Evolutionary conservation across 495 filamentous ascomycete species (phyloP).

Genomic region (Penicillium cosmopolitanum): DNA sequence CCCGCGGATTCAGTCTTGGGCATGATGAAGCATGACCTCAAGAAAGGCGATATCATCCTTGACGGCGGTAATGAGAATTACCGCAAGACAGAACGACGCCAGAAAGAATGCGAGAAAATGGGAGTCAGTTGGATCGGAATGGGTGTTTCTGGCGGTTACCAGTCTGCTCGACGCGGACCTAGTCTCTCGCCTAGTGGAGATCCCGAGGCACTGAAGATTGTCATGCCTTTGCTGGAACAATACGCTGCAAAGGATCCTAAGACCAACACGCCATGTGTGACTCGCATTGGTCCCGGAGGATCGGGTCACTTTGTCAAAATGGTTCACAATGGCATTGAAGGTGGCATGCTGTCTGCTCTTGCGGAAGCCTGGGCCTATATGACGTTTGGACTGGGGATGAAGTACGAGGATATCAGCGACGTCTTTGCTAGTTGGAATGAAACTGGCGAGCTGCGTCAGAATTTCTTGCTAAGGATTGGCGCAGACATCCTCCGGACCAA

Average conservation of each 20-base stretch:
- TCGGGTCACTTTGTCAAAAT: slow-evolving; percentile 78
- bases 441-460: slow-evolving; percentile 59
- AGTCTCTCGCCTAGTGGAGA: slow-evolving; percentile 70
- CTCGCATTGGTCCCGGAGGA: slow-evolving; percentile 62
- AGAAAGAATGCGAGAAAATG: slow-evolving; percentile 55
- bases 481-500: slow-evolving; percentile 60
- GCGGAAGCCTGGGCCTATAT: slow-evolving; percentile 71
- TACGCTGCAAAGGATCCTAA: slow-evolving; percentile 63
- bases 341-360: slow-evolving; percentile 65
- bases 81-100: slow-evolving; percentile 65
- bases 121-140: slow-evolving; percentile 68
- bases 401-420: slow-evolving; percentile 70
- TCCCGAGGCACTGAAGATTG: slow-evolving; percentile 55
- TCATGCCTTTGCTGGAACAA: slow-evolving; percentile 65
- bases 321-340: slow-evolving; percentile 78
- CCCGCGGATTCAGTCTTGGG: slow-evolving; percentile 67
- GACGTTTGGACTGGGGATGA: slow-evolving; percentile 59
- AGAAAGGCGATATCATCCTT: slow-evolving; percentile 68
- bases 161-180: slow-evolving; percentile 66
- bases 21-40: slow-evolving; percentile 57
- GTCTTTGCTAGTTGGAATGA: slow-evolving; percentile 71
- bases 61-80: slow-evolving; percentile 76
- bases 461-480: slow-evolving; percentile 67
- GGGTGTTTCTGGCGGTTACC: slow-evolving; percentile 73
- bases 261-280: slow-evolving; percentile 64